Evolutionary conservation across 78 protist genomes (phyloP).

Genomic region (Dictyostelium discoideum): DNA sequence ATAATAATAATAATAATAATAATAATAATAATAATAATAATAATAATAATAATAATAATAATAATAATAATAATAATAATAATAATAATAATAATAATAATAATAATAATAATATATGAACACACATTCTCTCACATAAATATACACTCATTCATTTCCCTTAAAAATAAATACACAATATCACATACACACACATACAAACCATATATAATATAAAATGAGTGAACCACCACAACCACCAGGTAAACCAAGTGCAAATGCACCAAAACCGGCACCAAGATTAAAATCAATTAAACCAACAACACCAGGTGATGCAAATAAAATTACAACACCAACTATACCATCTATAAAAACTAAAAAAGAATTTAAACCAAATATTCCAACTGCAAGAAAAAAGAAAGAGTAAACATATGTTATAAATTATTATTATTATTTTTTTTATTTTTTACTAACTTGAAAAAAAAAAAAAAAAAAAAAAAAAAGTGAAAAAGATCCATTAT

Average conservation of each 20-base stretch:
- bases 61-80: too few species aligned
- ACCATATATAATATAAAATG: not conserved
- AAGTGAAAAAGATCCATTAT: not conserved
- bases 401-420: slow-evolving; percentile 11
- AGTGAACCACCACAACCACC: slow-evolving; percentile 7
- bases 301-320: not conserved
- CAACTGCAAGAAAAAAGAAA: slow-evolving; percentile 22
- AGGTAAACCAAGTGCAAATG: slow-evolving; percentile 1
- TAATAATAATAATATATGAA: too few species aligned
- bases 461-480: not conserved
- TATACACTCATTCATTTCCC: too few species aligned
- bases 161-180: too few species aligned
- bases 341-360: not conserved
- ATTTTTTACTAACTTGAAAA: not conserved
- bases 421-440: not conserved
- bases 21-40: too few species aligned
- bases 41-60: too few species aligned
- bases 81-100: too few species aligned
- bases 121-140: too few species aligned
- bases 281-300: slow-evolving; percentile 14
- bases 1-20: too few species aligned
- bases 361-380: slow-evolving; percentile 58
- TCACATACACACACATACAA: too few species aligned
- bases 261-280: slow-evolving; percentile 24
- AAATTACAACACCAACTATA: not conserved